Base-by-base conservation (phyloP, 257 asterid genomes). In the Nicotiana benthamiana region DNA sequence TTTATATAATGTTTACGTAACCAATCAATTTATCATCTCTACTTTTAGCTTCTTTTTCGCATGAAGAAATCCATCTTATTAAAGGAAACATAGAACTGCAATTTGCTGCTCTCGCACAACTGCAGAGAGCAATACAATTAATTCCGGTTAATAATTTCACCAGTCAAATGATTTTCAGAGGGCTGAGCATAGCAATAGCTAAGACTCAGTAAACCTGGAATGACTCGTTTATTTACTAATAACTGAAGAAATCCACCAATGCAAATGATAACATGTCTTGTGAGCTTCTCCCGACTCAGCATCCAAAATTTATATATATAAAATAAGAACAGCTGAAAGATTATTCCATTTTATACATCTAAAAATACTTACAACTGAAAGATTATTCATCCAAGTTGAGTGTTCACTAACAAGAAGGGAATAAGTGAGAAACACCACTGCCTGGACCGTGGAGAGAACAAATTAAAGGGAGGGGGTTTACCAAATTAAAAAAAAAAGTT, bases 1-100 rank as follows among this genome's bases (percentile, higher is more conserved):
- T 76, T 82, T 68, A 52, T 87, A 85, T 62, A 52, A 22, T 57
- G 75, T 70, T 30, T 60, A 46, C 75, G 24, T 59, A 60, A 75
- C 59, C 22, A 61, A 74, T 80, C 82, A 67, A 40, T 53, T 9
- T 64, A 6, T 6, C 59, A 77, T 15, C 56, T 22, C 59, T 72
- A 46, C 24, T 43, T 43, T 43, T 43, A 22, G 36, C 59, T 43
- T 70, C 3, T 43, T 22, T 72, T 68, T 40, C 5, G 30, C 54
- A 36, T 40, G 67, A 24, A 59, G 22, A 57, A 60, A 60, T 27
- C 6, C 22, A 48, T 24, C 60, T 51, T 46, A 72, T 48, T 9
- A 24, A 46, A 22, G 43, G 61, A 15, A 70, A 22, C 57, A 72
- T 16, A 32, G 7, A 70, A 70, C 57, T 32, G 36, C 18, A 13